Percentiles rank a stretch among this genome's conserved stretches.
phyloP scores from a whole-genome alignment of 2,329 filamentous ascomycete species.

The Fusarium lyarnte region DNA sequence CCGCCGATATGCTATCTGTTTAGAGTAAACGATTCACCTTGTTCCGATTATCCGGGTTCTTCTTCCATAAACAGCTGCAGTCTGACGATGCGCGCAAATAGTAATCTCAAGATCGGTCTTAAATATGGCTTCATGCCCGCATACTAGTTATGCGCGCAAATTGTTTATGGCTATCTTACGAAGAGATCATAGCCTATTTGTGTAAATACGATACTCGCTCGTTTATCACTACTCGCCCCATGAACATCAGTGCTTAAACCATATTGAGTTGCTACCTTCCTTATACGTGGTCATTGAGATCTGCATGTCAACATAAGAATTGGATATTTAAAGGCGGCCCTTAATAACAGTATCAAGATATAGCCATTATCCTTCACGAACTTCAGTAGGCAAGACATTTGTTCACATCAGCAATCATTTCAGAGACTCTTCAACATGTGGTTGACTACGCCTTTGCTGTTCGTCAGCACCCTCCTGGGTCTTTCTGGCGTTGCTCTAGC shows the following conservation, averaged over 20 bases:
- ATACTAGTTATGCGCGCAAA: background rate
- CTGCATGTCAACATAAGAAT: background rate
- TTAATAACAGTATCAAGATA: background rate
- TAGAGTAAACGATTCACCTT: background rate
- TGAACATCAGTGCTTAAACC: rapidly evolving
- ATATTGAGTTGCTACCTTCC: background rate
- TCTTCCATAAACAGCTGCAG: background rate
- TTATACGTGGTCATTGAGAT: rapidly evolving
- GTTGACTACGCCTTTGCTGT: background rate
- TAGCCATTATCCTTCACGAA: rapidly evolving
- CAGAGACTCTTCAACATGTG: background rate
- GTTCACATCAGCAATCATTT: rapidly evolving
- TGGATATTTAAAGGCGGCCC: background rate
- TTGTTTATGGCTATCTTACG: background rate
- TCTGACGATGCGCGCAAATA: background rate
- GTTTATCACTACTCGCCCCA: background rate
- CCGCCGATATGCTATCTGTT: background rate
- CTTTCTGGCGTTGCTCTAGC: background rate
- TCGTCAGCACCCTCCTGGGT: background rate
- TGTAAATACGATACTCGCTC: background rate
- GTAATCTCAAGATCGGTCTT: background rate
- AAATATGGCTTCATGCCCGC: background rate
- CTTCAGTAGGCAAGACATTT: background rate
- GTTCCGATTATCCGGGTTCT: background rate
- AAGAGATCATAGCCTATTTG: background rate